Conservation (phyloP, 768 basidiomycete species). For the Chalciporus sphaerocephalus region DNA sequence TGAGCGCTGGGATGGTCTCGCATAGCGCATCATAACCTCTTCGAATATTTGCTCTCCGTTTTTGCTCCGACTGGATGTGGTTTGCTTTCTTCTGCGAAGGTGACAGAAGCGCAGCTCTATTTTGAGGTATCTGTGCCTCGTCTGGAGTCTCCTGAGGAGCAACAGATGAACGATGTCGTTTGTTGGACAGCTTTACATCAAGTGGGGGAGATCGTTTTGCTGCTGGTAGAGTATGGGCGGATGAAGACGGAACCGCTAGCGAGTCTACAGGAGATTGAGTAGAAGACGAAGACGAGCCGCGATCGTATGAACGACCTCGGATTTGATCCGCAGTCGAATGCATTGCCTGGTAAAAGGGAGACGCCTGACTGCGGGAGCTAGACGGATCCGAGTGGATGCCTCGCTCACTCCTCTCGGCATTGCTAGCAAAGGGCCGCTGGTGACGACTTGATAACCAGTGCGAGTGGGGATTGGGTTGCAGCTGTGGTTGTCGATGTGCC, state of each 20-base stretch:
- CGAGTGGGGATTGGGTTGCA: conserved; percentile 16
- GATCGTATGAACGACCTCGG: conserved; percentile 14
- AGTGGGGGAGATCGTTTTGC: conserved; percentile 26
- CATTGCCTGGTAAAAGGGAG: conserved; percentile 17
- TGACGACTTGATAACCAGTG: conserved; percentile 18
- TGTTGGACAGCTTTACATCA: conserved; percentile 26
- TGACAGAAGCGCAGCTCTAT: conserved; percentile 47
- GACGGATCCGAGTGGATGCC: conserved; percentile 4
- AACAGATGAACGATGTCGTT: conserved; percentile 30
- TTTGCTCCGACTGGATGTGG: conserved; percentile 92
- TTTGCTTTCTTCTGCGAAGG: conserved; percentile 89
- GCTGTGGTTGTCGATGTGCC: conserved; percentile 13
- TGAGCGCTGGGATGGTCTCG: conserved; percentile 73
- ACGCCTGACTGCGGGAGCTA: conserved; percentile 9
- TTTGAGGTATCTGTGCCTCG: conserved; percentile 14
- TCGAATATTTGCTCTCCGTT: conserved; percentile 86
- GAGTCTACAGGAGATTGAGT: conserved; percentile 24
- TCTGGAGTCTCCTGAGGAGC: conserved; percentile 8
- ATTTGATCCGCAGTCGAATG: conserved; percentile 7
- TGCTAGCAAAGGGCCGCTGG: conserved; percentile 8
- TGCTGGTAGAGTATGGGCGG: conserved; percentile 12
- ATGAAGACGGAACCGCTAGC: conserved; percentile 14
- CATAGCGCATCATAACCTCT: conserved; percentile 87
- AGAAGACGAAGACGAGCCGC: conserved; percentile 25
- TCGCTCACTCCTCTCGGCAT: conserved; percentile 8